Evolutionary conservation across 169 alveolate genomes (phyloP), one percentile per base, ranked within the genome.

Genomic region (Cryptosporidium xiaoi): DNA sequence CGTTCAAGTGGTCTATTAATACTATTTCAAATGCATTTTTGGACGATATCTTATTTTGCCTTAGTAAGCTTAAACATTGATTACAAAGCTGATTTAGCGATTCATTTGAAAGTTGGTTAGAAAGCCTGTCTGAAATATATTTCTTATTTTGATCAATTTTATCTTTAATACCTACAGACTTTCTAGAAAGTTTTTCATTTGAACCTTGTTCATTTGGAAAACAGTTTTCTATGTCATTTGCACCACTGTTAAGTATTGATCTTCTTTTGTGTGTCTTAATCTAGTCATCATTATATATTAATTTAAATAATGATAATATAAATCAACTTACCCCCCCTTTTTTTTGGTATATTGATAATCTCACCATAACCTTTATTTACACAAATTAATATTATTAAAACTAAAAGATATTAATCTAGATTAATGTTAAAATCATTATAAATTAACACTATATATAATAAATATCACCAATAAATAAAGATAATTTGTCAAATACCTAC

Each of bases 21-120:
- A 93, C 84, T 20, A 94, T 92, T 34, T 94, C 96, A 90, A 94
- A 94, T 24, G 96, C 96, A 84, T 94, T 94, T 64, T 92, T 83
- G 31, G 94, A 90, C 33, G 95, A 90, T 64, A 94, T 93, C 62
- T 94, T 94, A 92, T 94, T 94, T 46, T 77, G 87, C 50, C 71
- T 77, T 24, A 77, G 51, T 18, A 77, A 48, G 20, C 27, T 56
- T n/a, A 77, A 44, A 46, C 87, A 77, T 48, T 77, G 87, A 50
- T 56, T 77, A 31, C 64, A 77, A 10, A 77, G 87, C 8, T 62
- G 71, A 31, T 77, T 66, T 29, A 77, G 51, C 13, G 40, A 36
- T 7, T 56, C 69, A n/a, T 36, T 48, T 7, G 77, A 48, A 10
- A 77, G 24, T 10, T 62, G 36, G 36, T 33, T 40, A 5, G 87